These are phyloP conservation scores for Penicillium fuscoglaucum DNA, from an alignment of 2,329 filamentous ascomycete species.

Conservation along the genomic window DNA sequence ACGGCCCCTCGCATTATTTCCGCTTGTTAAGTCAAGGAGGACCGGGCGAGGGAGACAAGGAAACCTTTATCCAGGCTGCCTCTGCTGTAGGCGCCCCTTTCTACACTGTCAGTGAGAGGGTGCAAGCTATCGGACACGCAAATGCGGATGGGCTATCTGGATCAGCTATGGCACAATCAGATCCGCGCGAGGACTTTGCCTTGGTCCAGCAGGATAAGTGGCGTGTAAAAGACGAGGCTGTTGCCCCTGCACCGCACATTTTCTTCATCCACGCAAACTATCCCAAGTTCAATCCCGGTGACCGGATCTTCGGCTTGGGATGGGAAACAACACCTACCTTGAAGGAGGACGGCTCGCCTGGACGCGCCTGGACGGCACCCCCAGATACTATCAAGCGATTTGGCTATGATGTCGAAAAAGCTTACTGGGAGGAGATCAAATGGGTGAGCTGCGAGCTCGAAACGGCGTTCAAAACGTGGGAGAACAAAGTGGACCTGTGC, in stretches of 20 bases:
- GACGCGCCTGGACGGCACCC: slow-evolving; percentile 40
- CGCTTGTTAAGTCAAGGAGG: slow-evolving; percentile 42
- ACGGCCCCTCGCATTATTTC: slow-evolving; percentile 41
- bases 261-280: slow-evolving; percentile 46
- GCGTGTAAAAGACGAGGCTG: slow-evolving; percentile 35
- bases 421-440: slow-evolving; percentile 45
- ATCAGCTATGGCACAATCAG: slow-evolving; percentile 42
- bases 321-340: slow-evolving; percentile 42
- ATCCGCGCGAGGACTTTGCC: slow-evolving; percentile 41
- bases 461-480: slow-evolving; percentile 37
- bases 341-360: slow-evolving; percentile 37
- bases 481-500: slow-evolving; percentile 33
- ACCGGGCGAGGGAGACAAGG: slow-evolving; percentile 43
- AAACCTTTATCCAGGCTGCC: slow-evolving; percentile 41
- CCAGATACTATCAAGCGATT: slow-evolving; percentile 37
- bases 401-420: slow-evolving; percentile 42
- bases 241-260: slow-evolving; percentile 34
- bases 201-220: slow-evolving; percentile 35
- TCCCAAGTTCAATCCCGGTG: slow-evolving; percentile 45
- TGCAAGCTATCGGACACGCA: slow-evolving; percentile 37
- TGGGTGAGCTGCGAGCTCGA: slow-evolving; percentile 43
- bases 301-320: slow-evolving; percentile 39
- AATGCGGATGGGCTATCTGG: slow-evolving; percentile 32
- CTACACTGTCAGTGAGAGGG: slow-evolving; percentile 40
- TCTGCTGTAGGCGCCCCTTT: slow-evolving; percentile 35